These are phyloP conservation scores for Ilex aquifolium DNA, from an alignment of 257 asterid genomes.

Conservation along the genomic window DNA sequence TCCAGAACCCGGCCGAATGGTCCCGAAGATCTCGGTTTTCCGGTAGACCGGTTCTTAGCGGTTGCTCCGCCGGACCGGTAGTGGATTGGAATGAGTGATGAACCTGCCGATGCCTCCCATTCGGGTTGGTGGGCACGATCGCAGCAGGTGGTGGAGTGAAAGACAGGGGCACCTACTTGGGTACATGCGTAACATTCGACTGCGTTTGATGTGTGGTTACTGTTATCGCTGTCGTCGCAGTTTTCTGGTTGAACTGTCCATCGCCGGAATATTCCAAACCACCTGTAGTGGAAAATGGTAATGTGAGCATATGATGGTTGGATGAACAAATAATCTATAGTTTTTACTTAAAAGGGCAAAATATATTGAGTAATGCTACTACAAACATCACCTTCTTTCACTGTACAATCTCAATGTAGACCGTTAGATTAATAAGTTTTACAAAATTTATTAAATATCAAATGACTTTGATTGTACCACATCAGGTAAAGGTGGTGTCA, in stretches of 20 bases:
- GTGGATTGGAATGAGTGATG: slow-evolving; percentile 60
- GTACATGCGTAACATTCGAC: slow-evolving; percentile 88
- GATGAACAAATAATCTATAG: no score
- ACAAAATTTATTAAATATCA: no score
- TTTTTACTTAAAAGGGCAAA: no score
- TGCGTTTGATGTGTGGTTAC: slow-evolving; percentile 16
- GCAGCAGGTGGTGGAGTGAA: slow-evolving; percentile 88
- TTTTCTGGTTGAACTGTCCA: slow-evolving; percentile 32
- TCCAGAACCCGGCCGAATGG: slow-evolving; percentile 51
- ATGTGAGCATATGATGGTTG: no score
- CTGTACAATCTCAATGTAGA: no score
- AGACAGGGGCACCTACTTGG: slow-evolving; percentile 71
- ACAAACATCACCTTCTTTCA: no score
- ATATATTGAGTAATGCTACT: no score
- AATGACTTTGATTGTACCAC: no score
- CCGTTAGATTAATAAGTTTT: no score
- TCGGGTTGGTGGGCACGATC: slow-evolving; percentile 75
- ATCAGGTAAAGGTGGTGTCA: no score
- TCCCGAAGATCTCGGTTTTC: slow-evolving; percentile 9
- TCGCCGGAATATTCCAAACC: slow-evolving; percentile 58
- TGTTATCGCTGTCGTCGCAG: slow-evolving; percentile 27
- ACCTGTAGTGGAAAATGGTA: slow-evolving; percentile 30
- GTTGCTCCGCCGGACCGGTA: slow-evolving; percentile 29
- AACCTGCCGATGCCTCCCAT: slow-evolving; percentile 97
- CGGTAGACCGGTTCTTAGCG: slow-evolving; percentile 14